A percentile compares a stretch with the other conserved stretches of the same genome.
Conservation (phyloP, 768 basidiomycete genomes). For the Tulasnella sp. region DNA sequence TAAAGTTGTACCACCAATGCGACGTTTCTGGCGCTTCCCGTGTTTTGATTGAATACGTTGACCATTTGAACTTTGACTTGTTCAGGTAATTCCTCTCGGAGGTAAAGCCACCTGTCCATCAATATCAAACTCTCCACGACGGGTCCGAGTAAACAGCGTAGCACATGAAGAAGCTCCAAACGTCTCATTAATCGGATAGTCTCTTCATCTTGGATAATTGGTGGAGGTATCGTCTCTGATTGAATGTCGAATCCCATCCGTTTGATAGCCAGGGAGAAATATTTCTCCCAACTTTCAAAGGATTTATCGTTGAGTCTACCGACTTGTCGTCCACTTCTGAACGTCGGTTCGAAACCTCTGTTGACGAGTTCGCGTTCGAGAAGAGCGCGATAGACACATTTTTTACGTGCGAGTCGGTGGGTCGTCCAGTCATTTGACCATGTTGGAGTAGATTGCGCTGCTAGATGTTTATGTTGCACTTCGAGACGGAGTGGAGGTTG, state of each 20-base stretch:
- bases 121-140: conserved; percentile 53
- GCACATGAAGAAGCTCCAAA: conserved; percentile 46
- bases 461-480: conserved; percentile 49
- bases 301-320: conserved; percentile 40
- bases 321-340: conserved; percentile 32
- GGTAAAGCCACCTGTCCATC: conserved; percentile 47
- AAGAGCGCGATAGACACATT: conserved; percentile 60
- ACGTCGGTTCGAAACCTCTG: background rate
- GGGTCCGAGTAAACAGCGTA: conserved; percentile 58
- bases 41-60: conserved; percentile 60
- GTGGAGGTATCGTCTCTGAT: background rate
- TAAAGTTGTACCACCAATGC: conserved; percentile 37
- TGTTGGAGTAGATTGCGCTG: conserved; percentile 52
- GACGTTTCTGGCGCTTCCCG: conserved; percentile 60
- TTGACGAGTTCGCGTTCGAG: conserved; percentile 23
- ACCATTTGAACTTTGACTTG: conserved; percentile 32
- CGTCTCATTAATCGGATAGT: conserved; percentile 27
- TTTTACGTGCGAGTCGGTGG: conserved; percentile 44
- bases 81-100: conserved; percentile 27
- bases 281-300: conserved; percentile 39
- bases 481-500: conserved; percentile 28
- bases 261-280: conserved; percentile 29
- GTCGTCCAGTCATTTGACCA: conserved; percentile 36
- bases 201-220: background rate
- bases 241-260: conserved; percentile 23